Conservation (phyloP, 2,329 filamentous ascomycete genomes). For the Microsporum canis region DNA sequence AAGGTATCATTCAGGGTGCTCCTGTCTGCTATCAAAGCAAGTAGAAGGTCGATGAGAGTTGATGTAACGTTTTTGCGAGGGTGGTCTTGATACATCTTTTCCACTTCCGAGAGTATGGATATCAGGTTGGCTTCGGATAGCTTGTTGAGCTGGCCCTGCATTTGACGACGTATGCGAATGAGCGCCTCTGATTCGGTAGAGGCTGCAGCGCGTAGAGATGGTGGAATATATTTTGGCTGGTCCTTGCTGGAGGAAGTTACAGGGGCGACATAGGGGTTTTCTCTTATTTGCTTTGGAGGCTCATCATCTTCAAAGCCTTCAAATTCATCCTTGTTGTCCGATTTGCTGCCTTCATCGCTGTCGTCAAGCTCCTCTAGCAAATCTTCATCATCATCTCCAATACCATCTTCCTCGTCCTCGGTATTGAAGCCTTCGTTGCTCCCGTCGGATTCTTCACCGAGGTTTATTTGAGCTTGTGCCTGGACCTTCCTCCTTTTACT, state of each 20-base stretch:
- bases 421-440: conserved; percentile 26
- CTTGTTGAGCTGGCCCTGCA: conserved; percentile 83
- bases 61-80: conserved; percentile 82
- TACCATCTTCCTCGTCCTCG: conserved; percentile 22
- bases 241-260: conserved; percentile 23
- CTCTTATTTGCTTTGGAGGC: conserved; percentile 38
- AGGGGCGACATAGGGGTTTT: conserved; percentile 86
- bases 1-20: conserved; percentile 77
- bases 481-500: conserved; percentile 46
- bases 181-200: conserved; percentile 56
- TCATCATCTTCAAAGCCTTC: conserved; percentile 26
- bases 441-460: conserved; percentile 22
- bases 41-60: conserved; percentile 62
- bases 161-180: conserved; percentile 60
- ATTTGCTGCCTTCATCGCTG: conserved; percentile 13
- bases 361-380: conserved; percentile 21
- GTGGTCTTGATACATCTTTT: conserved; percentile 70
- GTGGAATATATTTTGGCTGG: conserved; percentile 71
- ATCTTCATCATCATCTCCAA: conserved; percentile 19
- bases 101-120: conserved; percentile 70
- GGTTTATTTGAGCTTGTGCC: conserved; percentile 19
- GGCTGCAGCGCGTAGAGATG: conserved; percentile 59
- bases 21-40: conserved; percentile 68
- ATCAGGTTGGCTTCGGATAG: conserved; percentile 83
- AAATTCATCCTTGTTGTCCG: conserved; percentile 29